Conservation (phyloP, 2,329 filamentous ascomycete genomes). For the Fusarium bulbicola region DNA sequence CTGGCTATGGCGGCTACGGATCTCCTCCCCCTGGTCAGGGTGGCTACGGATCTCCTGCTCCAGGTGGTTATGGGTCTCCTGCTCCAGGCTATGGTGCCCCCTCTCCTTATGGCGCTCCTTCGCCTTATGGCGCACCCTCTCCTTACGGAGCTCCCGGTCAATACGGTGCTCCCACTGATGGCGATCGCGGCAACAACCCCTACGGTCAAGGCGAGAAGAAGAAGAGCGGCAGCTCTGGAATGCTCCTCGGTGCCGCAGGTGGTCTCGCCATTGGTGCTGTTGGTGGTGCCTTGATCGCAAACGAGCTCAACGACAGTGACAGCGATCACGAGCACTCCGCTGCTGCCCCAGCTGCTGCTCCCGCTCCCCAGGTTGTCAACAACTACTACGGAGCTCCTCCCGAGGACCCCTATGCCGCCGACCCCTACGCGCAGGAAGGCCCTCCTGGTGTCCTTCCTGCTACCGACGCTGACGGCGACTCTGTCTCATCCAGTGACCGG, state of each 20-base stretch:
- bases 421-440: conserved; percentile 30
- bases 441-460: conserved; percentile 50
- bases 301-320: conserved; percentile 54
- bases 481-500: conserved; percentile 54
- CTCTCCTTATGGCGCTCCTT: conserved; percentile 13
- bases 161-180: conserved; percentile 18
- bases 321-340: conserved; percentile 37
- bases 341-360: neutral
- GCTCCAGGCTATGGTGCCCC: conserved; percentile 32
- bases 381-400: conserved; percentile 32
- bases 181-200: conserved; percentile 25
- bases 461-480: conserved; percentile 53
- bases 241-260: conserved; percentile 66
- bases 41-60: conserved; percentile 33
- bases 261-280: conserved; percentile 66
- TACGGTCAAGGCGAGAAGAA: conserved; percentile 43
- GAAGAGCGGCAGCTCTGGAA: conserved; percentile 59
- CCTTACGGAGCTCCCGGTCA: conserved; percentile 18
- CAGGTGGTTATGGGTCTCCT: conserved; percentile 30
- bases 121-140: conserved; percentile 19
- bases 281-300: conserved; percentile 66
- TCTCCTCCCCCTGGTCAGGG: conserved; percentile 22
- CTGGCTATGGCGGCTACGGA: conserved; percentile 32
- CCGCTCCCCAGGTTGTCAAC: conserved; percentile 5
- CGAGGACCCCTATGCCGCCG: conserved; percentile 24